Evolutionary conservation across 148 eudicot genomes (phyloP).

Genomic region (Polygonum maritimum): DNA sequence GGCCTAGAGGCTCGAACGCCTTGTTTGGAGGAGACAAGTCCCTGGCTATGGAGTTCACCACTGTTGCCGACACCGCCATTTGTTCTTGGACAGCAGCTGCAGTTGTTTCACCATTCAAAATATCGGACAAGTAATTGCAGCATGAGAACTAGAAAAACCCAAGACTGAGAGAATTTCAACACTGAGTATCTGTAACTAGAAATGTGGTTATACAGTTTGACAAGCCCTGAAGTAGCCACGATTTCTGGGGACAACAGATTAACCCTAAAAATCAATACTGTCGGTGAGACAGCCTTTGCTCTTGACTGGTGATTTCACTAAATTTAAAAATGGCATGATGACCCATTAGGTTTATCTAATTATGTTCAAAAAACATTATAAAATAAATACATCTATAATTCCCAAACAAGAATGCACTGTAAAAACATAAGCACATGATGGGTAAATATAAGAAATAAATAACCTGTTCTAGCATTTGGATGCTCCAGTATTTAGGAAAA

Average conservation of each 20-base stretch:
- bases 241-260: too few species aligned
- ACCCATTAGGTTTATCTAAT: background rate
- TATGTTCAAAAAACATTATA: background rate
- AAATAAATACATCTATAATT: background rate
- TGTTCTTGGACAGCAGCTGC: slow-evolving; percentile 7
- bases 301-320: slow-evolving; percentile 26
- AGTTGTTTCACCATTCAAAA: background rate
- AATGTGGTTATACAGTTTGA: too few species aligned
- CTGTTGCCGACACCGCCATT: slow-evolving; percentile 39
- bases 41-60: slow-evolving; percentile 52
- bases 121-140: background rate
- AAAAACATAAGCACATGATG: background rate
- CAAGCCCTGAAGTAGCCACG: too few species aligned
- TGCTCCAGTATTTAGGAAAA: background rate
- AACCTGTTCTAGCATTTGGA: background rate
- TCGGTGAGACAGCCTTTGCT: slow-evolving; percentile 54
- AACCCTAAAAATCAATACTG: slow-evolving; percentile 17
- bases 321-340: background rate
- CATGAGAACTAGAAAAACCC: background rate
- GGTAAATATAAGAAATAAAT: background rate
- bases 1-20: slow-evolving; percentile 57
- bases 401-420: background rate
- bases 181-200: too few species aligned
- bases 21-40: slow-evolving; percentile 81
- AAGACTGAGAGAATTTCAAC: background rate